Conservation (phyloP, 169 alveolate genomes). For the Cryptosporidium ubiquitum region DNA sequence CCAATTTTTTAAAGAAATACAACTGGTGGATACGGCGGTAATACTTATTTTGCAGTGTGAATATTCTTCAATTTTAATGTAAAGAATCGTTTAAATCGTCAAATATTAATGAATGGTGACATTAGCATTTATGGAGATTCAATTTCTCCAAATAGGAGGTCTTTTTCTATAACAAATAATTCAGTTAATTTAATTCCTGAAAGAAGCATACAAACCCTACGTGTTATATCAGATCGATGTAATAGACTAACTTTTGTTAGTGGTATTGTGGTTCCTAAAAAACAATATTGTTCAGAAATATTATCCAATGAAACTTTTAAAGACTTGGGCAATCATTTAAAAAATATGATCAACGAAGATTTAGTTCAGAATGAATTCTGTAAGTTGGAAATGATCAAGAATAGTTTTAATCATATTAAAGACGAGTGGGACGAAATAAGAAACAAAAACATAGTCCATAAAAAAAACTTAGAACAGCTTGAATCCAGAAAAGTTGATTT, state of each 20-base stretch:
- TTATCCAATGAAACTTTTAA: neutral
- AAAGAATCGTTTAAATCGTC: neutral
- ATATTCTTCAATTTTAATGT: neutral
- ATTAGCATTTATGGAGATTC: slow-evolving; percentile 4
- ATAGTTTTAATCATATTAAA: neutral
- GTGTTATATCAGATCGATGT: slow-evolving; percentile 27
- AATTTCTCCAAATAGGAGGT: neutral
- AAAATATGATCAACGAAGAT: neutral
- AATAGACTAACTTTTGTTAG: slow-evolving; percentile 40
- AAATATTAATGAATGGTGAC: neutral
- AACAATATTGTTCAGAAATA: neutral
- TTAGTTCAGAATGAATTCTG: neutral
- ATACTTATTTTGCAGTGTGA: neutral
- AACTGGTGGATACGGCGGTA: slow-evolving; percentile 6
- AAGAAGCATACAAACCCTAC: neutral
- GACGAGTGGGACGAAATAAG: slow-evolving; percentile 31
- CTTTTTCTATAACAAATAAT: neutral
- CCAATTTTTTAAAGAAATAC: neutral
- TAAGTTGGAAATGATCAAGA: slow-evolving; percentile 9
- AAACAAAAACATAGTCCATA: neutral
- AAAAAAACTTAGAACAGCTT: slow-evolving; percentile 4
- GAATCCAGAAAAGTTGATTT: slow-evolving; percentile 28
- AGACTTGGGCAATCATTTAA: neutral
- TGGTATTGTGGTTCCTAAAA: slow-evolving; percentile 56
- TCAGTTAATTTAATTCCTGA: slow-evolving; percentile 46